phyloP scores from a whole-genome alignment of 2,329 filamentous ascomycete genomes.

The Trichoderma gracile region DNA sequence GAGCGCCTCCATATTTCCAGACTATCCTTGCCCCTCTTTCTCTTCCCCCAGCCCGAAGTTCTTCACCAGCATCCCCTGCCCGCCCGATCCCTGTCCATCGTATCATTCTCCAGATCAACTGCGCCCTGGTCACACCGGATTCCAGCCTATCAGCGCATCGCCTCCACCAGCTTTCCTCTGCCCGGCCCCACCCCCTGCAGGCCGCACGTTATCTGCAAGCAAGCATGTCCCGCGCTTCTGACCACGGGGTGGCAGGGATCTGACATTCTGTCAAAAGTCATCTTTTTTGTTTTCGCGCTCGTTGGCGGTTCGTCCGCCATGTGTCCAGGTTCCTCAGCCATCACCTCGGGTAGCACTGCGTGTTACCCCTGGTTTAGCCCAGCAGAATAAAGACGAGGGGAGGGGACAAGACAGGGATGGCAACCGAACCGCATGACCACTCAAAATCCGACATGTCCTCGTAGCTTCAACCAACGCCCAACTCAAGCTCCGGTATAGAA shows the following conservation, averaged over 20 bases:
- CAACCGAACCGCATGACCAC: not conserved
- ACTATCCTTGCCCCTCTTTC: not conserved
- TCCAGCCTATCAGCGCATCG: slow-evolving; percentile 21
- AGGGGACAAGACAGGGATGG: not conserved
- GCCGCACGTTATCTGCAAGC: slow-evolving; percentile 25
- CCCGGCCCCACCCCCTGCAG: slow-evolving; percentile 15
- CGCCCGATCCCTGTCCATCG: not conserved
- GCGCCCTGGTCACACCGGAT: slow-evolving; percentile 5
- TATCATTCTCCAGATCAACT: slow-evolving; percentile 12
- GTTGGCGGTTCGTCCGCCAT: not conserved
- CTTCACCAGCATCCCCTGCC: not conserved
- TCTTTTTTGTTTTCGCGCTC: not conserved
- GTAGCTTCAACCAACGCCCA: not conserved
- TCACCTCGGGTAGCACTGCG: not conserved
- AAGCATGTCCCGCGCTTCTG: slow-evolving; percentile 26
- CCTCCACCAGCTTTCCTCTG: slow-evolving; percentile 1
- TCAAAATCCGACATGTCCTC: not conserved
- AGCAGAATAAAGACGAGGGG: not conserved
- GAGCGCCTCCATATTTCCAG: slow-evolving; percentile 18
- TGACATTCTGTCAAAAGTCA: slow-evolving; percentile 8
- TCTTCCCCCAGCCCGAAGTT: too few species aligned
- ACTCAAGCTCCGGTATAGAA: slow-evolving; percentile 40
- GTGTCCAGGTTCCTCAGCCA: not conserved
- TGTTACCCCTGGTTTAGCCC: slow-evolving; percentile 6
- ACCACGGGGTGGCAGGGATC: slow-evolving; percentile 15